Percentiles rank a stretch among this genome's conserved stretches.
Evolutionary conservation across 345 rosid genomes (phyloP).

Genomic region (Eucalyptus shirleyi): DNA sequence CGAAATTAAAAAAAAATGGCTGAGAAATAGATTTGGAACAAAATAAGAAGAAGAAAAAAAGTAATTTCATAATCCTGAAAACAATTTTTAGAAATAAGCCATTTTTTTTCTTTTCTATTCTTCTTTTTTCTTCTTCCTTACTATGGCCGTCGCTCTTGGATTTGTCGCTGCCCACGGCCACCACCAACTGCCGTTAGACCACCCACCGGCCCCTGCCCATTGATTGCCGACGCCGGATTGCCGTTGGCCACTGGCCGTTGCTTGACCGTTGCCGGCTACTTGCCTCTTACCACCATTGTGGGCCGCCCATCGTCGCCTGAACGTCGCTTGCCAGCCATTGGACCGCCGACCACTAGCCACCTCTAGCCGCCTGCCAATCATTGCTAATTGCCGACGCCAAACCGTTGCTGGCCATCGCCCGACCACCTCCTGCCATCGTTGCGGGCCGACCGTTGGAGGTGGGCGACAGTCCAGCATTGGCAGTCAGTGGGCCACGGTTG

Average conservation of each 20-base stretch:
- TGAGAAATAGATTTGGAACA: no score
- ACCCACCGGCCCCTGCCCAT: accelerated
- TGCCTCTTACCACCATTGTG: no score
- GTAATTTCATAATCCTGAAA: accelerated
- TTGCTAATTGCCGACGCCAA: accelerated
- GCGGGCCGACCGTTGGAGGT: accelerated
- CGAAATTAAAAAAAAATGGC: no score
- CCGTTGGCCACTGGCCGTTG: accelerated
- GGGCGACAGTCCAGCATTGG: accelerated
- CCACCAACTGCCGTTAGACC: accelerated
- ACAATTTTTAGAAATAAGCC: no score
- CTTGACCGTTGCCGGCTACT: accelerated
- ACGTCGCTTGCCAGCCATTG: accelerated
- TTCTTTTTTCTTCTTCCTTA: no score
- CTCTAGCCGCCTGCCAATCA: accelerated
- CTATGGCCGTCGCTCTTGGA: accelerated
- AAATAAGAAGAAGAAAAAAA: no score
- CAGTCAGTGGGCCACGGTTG: no score
- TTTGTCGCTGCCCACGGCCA: accelerated
- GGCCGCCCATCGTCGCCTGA: accelerated
- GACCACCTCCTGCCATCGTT: accelerated
- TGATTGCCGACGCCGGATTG: accelerated
- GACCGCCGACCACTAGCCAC: accelerated
- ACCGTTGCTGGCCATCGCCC: accelerated
- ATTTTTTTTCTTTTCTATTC: no score